Base-by-base conservation (phyloP, 2,329 filamentous ascomycete species). In the Aspergillus jensenii region DNA sequence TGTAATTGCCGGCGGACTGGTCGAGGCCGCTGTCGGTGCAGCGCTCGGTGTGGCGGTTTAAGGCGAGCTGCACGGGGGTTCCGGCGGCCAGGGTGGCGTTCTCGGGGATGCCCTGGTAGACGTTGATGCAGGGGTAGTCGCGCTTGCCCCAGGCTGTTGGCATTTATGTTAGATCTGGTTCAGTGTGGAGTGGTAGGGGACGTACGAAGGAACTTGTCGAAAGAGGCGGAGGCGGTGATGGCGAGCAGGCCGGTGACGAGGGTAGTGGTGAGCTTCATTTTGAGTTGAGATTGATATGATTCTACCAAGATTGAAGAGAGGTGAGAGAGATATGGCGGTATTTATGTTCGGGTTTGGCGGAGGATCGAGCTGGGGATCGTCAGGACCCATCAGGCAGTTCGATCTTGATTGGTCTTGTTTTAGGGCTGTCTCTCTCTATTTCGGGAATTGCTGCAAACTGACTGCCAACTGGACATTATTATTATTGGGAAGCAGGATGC, bases 31-130 rank as follows among this genome's bases (percentile, higher is more conserved):
- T 59, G 41, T 65, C 59, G 1, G 52, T 31, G 63, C 70, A 73
- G 61, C 64, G 65, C 6, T 57, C 60, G 6, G 65, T 68, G 35
- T 60, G 46, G 14, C 70, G 68, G 63, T 73, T 61, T 59, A 70
- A 72, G 23, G 60, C 59, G 21, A 72, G 56, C 35, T 64, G 60
- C 7, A 73, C 55, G 3, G 61, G 59, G 39, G 65, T 60, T n/a
- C 66, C 68, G 2, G 65, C 54, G 3, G 62, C 54, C 15, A 73
- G 58, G 12, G 70, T 69, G 3, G 70, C 65, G 59, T 69, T 62
- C 14, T 73, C 70, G 6, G 69, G 69, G 23, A 71, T 66, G 40
- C 70, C 70, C 45, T 72, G 70, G 63, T 63, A 69, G 55, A 71
- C 67, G 41, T 73, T 73, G 31, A 73, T 39, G 44, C 70, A 72